Evolutionary conservation across 129 eudicot species (phyloP), one percentile per base, ranked within the genome.

Genomic region (Flaveria ramosissima): DNA sequence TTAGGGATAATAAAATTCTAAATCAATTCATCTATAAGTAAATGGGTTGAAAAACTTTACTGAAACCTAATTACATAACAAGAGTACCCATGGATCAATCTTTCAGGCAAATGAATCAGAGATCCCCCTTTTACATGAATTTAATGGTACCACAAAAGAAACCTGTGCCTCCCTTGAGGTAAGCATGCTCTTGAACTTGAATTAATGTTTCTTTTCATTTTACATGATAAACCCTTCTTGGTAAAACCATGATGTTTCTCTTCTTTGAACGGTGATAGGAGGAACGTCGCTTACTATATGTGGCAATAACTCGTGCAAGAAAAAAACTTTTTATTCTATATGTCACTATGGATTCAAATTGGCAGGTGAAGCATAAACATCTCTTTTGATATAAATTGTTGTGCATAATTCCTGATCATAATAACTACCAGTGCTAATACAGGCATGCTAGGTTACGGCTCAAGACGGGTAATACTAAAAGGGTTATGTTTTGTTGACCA

Each of bases 231-330:
- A 9, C 62, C 72, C 13, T 60, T 43, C 27, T 7, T 66, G 14
- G 24, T 72, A 19, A 26, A 16, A 30, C 27, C 73, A 1, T 61
- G 45, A 39, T 64, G 64, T 46, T 70, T 39, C 46, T 21, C 39
- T 76, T 62, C 41, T 48, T 67, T 62, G 73, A 68, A 68, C 9
- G 69, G 50, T 74, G 20, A 50, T 70, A 94, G 98, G 98, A 94
- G 80, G 98, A 94, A 77, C 78, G 98, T 36, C 96, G 97, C 46
- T 87, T 94, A 71, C 70, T 94, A 47, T 94, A 91, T 77, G 98
- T 94, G 69, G 97, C 97, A 26, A 82, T 94, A 83, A 94, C 97
- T 79, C 97, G 98, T 74, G 98, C 98, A 57, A 85, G 92, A 75
- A 91, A 89, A 77, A 94, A 89, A 51, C 93, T 94, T 75, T 84